phyloP scores from a whole-genome alignment of 2,329 filamentous ascomycete genomes.

The Xylaria sp. region DNA sequence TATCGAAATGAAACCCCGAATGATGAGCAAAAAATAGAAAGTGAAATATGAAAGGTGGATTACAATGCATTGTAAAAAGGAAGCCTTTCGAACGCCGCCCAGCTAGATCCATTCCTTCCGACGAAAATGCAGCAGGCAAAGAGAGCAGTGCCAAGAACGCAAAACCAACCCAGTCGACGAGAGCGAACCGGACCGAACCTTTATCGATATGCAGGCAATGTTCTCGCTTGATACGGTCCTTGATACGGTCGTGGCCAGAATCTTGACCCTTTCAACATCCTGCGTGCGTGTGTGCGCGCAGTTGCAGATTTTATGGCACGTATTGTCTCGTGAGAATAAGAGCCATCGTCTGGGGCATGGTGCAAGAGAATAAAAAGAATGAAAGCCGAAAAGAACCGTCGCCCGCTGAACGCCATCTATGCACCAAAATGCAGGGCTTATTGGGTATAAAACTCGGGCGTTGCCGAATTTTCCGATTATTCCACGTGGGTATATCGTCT shows the following conservation, averaged over 20 bases:
- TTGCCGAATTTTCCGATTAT: constrained; percentile 31
- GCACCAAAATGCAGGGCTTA: constrained; percentile 34
- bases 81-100: constrained; percentile 28
- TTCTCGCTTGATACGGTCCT: neutral
- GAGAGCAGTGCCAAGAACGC: constrained; percentile 10
- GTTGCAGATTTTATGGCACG: neutral
- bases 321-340: constrained; percentile 2
- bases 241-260: neutral
- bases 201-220: constrained; percentile 5
- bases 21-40: constrained; percentile 22
- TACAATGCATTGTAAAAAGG: constrained; percentile 16
- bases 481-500: constrained; percentile 35
- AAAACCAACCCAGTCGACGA: constrained; percentile 12
- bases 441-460: constrained; percentile 33
- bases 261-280: neutral
- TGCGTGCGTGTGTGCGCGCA: neutral
- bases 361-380: constrained; percentile 18
- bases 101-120: constrained; percentile 21
- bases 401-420: constrained; percentile 38
- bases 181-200: neutral
- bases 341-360: constrained; percentile 4
- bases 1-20: constrained; percentile 21
- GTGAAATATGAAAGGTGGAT: constrained; percentile 7
- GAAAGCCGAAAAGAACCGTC: constrained; percentile 21
- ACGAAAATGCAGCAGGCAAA: constrained; percentile 37